phyloP scores from a whole-genome alignment of 768 basidiomycete species.

The Boletus sensibilis region DNA sequence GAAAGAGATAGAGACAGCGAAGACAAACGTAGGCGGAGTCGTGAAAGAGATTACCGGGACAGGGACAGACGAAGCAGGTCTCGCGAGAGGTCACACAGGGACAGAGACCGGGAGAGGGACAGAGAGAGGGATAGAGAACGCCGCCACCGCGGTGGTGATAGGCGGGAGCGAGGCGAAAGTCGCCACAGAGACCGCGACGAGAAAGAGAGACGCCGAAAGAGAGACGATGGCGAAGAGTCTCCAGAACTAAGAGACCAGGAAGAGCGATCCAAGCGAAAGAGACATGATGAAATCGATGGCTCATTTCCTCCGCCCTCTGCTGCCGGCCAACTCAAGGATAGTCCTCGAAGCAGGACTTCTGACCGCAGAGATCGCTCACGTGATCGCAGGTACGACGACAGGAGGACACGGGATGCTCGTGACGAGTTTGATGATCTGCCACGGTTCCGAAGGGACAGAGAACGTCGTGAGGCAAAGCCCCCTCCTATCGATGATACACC shows the following conservation, averaged over 20 bases:
- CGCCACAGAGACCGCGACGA: slow-evolving; percentile 55
- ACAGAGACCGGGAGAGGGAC: slow-evolving; percentile 33
- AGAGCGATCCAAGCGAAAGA: slow-evolving; percentile 66
- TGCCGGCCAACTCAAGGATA: slow-evolving; percentile 41
- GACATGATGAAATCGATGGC: slow-evolving; percentile 53
- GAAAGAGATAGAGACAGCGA: slow-evolving; percentile 54
- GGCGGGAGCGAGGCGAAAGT: slow-evolving; percentile 51
- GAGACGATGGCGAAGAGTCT: slow-evolving; percentile 59
- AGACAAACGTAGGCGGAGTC: slow-evolving; percentile 61
- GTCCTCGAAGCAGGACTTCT: slow-evolving; percentile 45
- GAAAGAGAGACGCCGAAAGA: slow-evolving; percentile 59
- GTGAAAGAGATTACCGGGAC: slow-evolving; percentile 51
- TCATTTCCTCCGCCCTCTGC: slow-evolving; percentile 41
- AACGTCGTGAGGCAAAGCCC: slow-evolving; percentile 40
- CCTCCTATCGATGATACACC: slow-evolving; percentile 42
- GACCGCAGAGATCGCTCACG: slow-evolving; percentile 49
- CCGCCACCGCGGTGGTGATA: slow-evolving; percentile 47
- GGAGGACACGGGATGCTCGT: slow-evolving; percentile 42
- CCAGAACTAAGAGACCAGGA: slow-evolving; percentile 46
- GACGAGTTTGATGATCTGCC: slow-evolving; percentile 64
- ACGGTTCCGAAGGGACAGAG: slow-evolving; percentile 43
- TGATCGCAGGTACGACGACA: slow-evolving; percentile 59
- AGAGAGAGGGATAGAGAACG: slow-evolving; percentile 36
- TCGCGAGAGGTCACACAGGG: slow-evolving; percentile 48
- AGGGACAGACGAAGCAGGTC: slow-evolving; percentile 48